Percentiles rank a stretch among this genome's conserved stretches.
These are phyloP conservation scores for Microsporum audouinii DNA, from an alignment of 2,329 filamentous ascomycete genomes.

Conservation along the genomic window DNA sequence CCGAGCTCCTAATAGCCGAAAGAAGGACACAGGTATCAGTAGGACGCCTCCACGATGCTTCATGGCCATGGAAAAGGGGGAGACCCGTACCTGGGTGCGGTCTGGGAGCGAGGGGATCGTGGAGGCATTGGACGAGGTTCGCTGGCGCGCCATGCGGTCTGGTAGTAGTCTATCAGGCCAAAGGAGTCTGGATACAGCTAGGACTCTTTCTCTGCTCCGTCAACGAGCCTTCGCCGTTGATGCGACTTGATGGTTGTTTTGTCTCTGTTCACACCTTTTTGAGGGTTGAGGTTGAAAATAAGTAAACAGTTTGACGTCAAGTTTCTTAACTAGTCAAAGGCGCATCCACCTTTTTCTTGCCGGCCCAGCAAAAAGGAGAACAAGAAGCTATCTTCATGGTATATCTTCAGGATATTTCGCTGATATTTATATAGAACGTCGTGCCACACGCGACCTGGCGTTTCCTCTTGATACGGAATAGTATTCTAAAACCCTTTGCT, in stretches of 20 bases:
- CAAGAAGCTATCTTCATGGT: too few species aligned
- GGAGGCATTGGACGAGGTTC: constrained; percentile 31
- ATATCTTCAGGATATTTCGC: too few species aligned
- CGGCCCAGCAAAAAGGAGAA: too few species aligned
- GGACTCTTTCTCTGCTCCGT: neutral
- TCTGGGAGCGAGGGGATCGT: constrained; percentile 29
- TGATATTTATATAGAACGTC: too few species aligned
- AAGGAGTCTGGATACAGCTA: neutral
- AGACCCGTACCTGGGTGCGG: constrained; percentile 27
- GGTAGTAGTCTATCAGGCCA: neutral
- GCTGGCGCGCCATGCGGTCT: constrained; percentile 28
- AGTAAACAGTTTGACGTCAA: too few species aligned
- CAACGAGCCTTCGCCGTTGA: neutral
- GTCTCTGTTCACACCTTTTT: neutral
- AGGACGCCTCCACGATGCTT: neutral
- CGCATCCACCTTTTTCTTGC: too few species aligned
- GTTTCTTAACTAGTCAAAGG: too few species aligned
- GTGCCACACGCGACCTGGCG: too few species aligned
- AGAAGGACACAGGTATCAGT: neutral
- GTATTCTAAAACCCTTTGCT: too few species aligned
- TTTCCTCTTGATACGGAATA: too few species aligned
- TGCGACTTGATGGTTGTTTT: neutral
- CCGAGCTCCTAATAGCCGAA: constrained; percentile 60
- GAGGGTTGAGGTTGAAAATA: too few species aligned
- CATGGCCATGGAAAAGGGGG: neutral